Evolutionary conservation across 805 yeast species (phyloP).

Genomic region (Lachancea kluyveri): DNA sequence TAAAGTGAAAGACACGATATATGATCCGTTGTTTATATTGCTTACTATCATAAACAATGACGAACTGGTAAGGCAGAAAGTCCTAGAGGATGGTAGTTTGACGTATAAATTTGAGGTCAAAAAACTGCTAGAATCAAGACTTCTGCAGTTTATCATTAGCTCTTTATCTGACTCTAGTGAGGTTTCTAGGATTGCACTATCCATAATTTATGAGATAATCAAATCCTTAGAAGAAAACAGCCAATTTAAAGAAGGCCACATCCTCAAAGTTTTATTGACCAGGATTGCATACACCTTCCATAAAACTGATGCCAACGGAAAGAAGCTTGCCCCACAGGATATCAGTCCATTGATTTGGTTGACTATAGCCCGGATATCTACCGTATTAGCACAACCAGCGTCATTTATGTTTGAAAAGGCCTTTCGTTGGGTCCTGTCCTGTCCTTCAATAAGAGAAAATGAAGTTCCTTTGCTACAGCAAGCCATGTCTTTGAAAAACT

Average conservation of each 20-base stretch:
- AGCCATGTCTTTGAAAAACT: constrained; percentile 22
- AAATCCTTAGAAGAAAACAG: constrained; percentile 36
- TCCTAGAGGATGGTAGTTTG: constrained; percentile 24
- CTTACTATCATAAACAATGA: constrained; percentile 56
- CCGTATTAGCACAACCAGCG: constrained; percentile 60
- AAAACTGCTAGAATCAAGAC: constrained; percentile 48
- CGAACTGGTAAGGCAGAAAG: constrained; percentile 43
- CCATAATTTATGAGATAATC: constrained; percentile 41
- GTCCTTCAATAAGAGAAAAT: constrained; percentile 33
- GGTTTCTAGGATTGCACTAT: constrained; percentile 33
- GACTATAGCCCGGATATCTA: constrained; percentile 48
- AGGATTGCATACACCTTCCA: constrained; percentile 34
- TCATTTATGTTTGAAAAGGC: constrained; percentile 70
- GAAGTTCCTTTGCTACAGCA: constrained; percentile 41
- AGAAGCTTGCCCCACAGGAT: constrained; percentile 11
- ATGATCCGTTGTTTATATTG: constrained; percentile 70
- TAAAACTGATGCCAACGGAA: constrained; percentile 13
- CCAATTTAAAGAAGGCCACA: constrained; percentile 49
- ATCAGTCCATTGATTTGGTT: constrained; percentile 48
- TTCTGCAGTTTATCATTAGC: constrained; percentile 43
- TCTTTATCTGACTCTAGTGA: constrained; percentile 34
- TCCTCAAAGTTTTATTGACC: constrained; percentile 47
- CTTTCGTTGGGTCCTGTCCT: constrained; percentile 53
- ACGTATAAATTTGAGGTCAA: constrained; percentile 43
- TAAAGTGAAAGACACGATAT: constrained; percentile 31